Evolutionary conservation across 306 rosid genomes (phyloP), one percentile per base, ranked within the genome.

Genomic region (Heteromeles arbutifolia): DNA sequence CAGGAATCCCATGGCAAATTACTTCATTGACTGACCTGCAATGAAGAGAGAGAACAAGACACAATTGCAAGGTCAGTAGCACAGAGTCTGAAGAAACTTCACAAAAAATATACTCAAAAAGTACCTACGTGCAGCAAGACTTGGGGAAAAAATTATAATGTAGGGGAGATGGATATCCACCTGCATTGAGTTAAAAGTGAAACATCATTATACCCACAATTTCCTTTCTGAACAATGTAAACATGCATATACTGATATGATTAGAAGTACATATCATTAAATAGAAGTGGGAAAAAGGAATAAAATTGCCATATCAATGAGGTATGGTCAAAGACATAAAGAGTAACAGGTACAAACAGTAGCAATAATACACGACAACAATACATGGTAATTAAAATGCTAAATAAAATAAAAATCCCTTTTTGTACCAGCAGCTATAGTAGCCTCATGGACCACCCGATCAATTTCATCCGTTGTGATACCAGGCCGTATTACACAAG

Each of bases 81-180:
- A 68, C 43, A 74, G 32, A 73, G 72, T 77, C 68, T 12, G 26
- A 65, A 26, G 50, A 78, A 53, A 25, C 21, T 11, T 37, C 32
- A 14, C 32, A 10, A 28, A 74, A 75, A 66, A 76, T 70, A 45
- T 37, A 90, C 77, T 71, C 41, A 85, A 59, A 84, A 75, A 86
- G 91, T 84, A 89, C 97, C 90, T 89, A 95, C 97, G 97, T 95
- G 99, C 99, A 95, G 96, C 99, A 95, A 80, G 99, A 95, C 87
- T 95, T 95, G 17, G 99, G 99, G 84, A 95, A 92, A 82, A 92
- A 95, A 82, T 90, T 72, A 75, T 95, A 95, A 84, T 92, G 92
- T 83, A 92, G 97, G 57, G 97, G 92, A 10, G 99, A 92, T 37
- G 99, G 99, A 83, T 95, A 95, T 79, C 96, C 99, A 76, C 97